Percentiles rank a stretch among this genome's conserved stretches.
These are phyloP conservation scores for Bacidia gigantensis DNA, from an alignment of 495 filamentous ascomycete species.

Conservation along the genomic window DNA sequence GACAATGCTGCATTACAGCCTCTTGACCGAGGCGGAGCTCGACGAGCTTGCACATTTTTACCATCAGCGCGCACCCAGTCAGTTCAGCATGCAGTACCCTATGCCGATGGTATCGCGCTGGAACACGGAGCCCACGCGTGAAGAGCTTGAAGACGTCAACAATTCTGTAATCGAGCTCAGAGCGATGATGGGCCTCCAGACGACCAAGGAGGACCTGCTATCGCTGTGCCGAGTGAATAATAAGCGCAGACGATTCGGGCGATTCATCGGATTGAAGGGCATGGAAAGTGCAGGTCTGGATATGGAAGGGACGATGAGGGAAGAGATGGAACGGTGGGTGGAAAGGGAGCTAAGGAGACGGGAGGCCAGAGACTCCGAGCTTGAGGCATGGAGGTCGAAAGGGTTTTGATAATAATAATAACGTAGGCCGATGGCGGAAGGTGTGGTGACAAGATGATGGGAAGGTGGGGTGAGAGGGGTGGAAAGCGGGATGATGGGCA, in stretches of 20 bases:
- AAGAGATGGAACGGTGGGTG: slow-evolving; percentile 23
- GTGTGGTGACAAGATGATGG: neutral
- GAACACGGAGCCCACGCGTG: neutral
- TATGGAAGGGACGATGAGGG: slow-evolving; percentile 20
- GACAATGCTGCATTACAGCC: slow-evolving; percentile 55
- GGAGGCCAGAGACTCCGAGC: slow-evolving; percentile 10
- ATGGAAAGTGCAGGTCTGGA: slow-evolving; percentile 42
- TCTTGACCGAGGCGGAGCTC: slow-evolving; percentile 56
- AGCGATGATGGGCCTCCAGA: slow-evolving; percentile 6
- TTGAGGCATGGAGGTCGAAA: slow-evolving; percentile 14
- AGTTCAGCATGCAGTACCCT: slow-evolving; percentile 49
- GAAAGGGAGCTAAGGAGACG: slow-evolving; percentile 24
- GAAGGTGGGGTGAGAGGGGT: neutral
- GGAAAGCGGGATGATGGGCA: neutral
- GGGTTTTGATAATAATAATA: slow-evolving; percentile 5
- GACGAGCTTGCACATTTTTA: slow-evolving; percentile 62
- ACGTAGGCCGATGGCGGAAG: neutral
- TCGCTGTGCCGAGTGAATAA: slow-evolving; percentile 34
- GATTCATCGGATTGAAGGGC: slow-evolving; percentile 47
- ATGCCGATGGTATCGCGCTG: slow-evolving; percentile 31
- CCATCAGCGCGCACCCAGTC: slow-evolving; percentile 50
- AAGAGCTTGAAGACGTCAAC: slow-evolving; percentile 24
- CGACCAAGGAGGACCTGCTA: neutral
- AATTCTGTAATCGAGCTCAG: slow-evolving; percentile 6
- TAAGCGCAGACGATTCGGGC: slow-evolving; percentile 48